These are phyloP conservation scores for Marasmius fiardii DNA, from an alignment of 1,284 basidiomycete genomes.

Conservation along the genomic window DNA sequence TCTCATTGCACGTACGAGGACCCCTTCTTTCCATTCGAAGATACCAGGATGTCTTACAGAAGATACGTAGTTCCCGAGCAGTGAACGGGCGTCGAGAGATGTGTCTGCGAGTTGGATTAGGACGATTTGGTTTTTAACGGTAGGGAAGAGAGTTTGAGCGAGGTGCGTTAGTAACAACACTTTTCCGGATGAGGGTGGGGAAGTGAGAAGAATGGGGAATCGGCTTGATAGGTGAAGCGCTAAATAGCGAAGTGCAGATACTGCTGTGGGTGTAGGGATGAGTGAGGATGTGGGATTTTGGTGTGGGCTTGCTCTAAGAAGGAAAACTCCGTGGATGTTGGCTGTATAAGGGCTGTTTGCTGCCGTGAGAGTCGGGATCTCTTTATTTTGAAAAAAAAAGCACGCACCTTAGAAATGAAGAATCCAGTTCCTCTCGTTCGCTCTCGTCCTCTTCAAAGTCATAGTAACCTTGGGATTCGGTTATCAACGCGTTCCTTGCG, in stretches of 20 bases:
- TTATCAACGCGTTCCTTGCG: constrained; percentile 47
- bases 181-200: constrained; percentile 90
- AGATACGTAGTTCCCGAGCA: constrained; percentile 93
- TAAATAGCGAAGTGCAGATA: constrained; percentile 58
- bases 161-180: constrained; percentile 81
- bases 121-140: constrained; percentile 60
- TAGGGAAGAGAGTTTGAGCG: constrained; percentile 59
- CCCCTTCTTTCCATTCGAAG: constrained; percentile 97
- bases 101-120: constrained; percentile 92
- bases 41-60: constrained; percentile 83
- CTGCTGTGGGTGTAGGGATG: constrained; percentile 66
- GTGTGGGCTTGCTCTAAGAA: constrained; percentile 38
- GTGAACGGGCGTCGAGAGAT: constrained; percentile 90
- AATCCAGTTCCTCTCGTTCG: constrained; percentile 30
- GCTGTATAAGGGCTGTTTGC: constrained; percentile 48
- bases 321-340: constrained; percentile 64
- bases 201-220: constrained; percentile 82
- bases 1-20: constrained; percentile 86
- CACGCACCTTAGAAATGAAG: constrained; percentile 52
- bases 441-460: constrained; percentile 30
- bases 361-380: background rate
- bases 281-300: constrained; percentile 35
- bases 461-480: constrained; percentile 44
- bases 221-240: constrained; percentile 66
- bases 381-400: background rate